Evolutionary conservation across 768 basidiomycete species (phyloP).

Genomic region (Lactarius hengduanensis): DNA sequence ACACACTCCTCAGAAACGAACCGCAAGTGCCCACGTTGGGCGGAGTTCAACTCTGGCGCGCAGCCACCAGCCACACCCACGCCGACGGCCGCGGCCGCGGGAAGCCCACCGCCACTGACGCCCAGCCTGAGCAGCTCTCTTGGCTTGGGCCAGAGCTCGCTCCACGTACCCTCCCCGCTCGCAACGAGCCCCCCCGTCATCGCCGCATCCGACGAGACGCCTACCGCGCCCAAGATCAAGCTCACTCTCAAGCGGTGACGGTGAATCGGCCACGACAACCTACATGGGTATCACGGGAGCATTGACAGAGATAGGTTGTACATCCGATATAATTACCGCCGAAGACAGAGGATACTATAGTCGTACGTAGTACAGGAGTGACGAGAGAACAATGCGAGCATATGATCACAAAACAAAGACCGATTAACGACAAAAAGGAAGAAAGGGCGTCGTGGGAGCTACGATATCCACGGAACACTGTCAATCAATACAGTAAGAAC

Average conservation of each 20-base stretch:
- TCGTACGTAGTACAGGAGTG: not conserved
- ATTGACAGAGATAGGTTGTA: not conserved
- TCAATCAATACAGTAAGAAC: not conserved
- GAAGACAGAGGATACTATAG: constrained; percentile 17
- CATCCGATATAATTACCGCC: constrained; percentile 6
- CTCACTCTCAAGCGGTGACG: constrained; percentile 27
- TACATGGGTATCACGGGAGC: not conserved
- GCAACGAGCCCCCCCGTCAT: constrained; percentile 56
- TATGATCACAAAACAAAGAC: not conserved
- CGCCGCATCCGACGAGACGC: constrained; percentile 20
- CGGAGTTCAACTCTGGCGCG: constrained; percentile 84
- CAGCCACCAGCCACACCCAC: constrained; percentile 41
- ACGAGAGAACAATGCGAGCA: not conserved
- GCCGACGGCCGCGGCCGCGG: constrained; percentile 44
- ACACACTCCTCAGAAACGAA: constrained; percentile 70
- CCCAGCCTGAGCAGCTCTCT: constrained; percentile 44
- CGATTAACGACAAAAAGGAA: not conserved
- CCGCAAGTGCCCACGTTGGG: constrained; percentile 95
- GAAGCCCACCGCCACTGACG: constrained; percentile 45
- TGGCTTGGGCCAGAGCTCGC: constrained; percentile 52
- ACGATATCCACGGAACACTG: not conserved
- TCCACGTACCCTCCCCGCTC: constrained; percentile 59
- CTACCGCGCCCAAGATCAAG: constrained; percentile 27
- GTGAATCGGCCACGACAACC: not conserved
- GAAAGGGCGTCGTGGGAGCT: not conserved